phyloP scores from a whole-genome alignment of 2,329 filamentous ascomycete genomes.

The Xylaria sp. region DNA sequence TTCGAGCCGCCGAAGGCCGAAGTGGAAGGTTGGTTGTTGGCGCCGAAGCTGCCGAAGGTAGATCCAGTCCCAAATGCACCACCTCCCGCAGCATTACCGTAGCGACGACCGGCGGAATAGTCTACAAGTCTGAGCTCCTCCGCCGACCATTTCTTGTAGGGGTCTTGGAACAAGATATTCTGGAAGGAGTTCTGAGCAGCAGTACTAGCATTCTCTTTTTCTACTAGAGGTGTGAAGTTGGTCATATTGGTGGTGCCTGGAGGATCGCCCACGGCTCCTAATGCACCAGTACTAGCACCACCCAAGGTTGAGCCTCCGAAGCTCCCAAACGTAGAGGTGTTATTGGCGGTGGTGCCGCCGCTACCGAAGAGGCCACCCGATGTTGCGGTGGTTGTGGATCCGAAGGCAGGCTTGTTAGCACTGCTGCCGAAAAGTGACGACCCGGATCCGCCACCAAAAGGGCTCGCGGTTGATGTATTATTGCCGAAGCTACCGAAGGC shows the following conservation, averaged over 20 bases:
- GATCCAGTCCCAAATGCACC: conserved; percentile 80
- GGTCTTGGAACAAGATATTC: conserved; percentile 80
- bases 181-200: conserved; percentile 74
- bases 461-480: conserved; percentile 52
- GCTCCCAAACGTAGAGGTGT: conserved; percentile 45
- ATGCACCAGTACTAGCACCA: conserved; percentile 57
- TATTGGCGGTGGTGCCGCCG: conserved; percentile 45
- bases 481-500: conserved; percentile 55
- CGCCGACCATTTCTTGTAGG: conserved; percentile 91
- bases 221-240: conserved; percentile 75
- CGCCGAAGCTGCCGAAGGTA: conserved; percentile 64
- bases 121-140: conserved; percentile 86
- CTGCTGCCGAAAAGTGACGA: conserved; percentile 47
- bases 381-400: conserved; percentile 56
- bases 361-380: conserved; percentile 62
- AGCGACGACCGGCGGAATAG: conserved; percentile 86
- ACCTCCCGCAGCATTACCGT: conserved; percentile 84
- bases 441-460: conserved; percentile 51
- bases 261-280: conserved; percentile 67
- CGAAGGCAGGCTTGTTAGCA: conserved; percentile 63
- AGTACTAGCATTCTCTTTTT: conserved; percentile 74
- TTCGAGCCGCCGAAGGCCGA: conserved; percentile 48
- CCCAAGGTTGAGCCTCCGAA: conserved; percentile 56
- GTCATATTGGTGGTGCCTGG: conserved; percentile 74
- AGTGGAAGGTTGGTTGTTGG: conserved; percentile 49